Percentiles rank a stretch among this genome's conserved stretches.
Evolutionary conservation across 768 basidiomycete genomes (phyloP).

Genomic region (Kwoniella heveanensis): DNA sequence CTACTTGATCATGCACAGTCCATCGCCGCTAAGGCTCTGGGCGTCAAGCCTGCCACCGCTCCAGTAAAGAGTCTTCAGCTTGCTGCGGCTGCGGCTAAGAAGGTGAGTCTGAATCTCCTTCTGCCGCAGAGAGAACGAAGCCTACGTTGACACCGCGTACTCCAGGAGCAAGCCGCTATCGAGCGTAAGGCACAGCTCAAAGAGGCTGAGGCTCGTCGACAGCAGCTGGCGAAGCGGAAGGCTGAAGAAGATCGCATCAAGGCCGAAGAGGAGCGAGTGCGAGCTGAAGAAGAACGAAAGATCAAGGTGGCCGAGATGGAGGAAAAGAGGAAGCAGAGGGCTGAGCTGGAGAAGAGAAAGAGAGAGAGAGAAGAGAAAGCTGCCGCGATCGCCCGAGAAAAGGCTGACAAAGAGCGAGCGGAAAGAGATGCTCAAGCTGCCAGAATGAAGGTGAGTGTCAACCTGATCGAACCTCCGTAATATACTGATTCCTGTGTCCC

Average conservation of each 20-base stretch:
- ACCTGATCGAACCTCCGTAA: neutral
- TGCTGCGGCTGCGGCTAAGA: constrained; percentile 82
- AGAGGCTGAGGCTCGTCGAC: constrained; percentile 78
- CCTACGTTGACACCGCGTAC: neutral
- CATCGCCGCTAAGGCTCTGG: constrained; percentile 37
- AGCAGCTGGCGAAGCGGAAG: constrained; percentile 72
- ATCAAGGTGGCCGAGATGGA: constrained; percentile 65
- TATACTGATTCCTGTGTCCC: constrained; percentile 3
- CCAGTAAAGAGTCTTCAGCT: constrained; percentile 75
- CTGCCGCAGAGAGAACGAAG: neutral
- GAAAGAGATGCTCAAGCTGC: constrained; percentile 28
- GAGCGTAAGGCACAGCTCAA: constrained; percentile 74
- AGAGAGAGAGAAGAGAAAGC: constrained; percentile 29
- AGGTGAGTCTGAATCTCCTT: constrained; percentile 63
- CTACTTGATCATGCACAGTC: constrained; percentile 25
- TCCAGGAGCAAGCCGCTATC: constrained; percentile 82
- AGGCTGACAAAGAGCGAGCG: constrained; percentile 40
- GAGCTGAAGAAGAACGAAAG: constrained; percentile 31
- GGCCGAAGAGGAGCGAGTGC: constrained; percentile 22
- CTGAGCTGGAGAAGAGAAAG: constrained; percentile 25
- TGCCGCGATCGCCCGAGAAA: constrained; percentile 33
- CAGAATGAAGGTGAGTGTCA: constrained; percentile 33
- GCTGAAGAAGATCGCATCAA: constrained; percentile 62
- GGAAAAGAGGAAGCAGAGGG: constrained; percentile 28
- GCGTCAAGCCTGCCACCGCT: constrained; percentile 42